Percentiles rank a stretch among this genome's conserved stretches.
Evolutionary conservation across 768 basidiomycete genomes (phyloP).

Genomic region (Mycena capillaripes): DNA sequence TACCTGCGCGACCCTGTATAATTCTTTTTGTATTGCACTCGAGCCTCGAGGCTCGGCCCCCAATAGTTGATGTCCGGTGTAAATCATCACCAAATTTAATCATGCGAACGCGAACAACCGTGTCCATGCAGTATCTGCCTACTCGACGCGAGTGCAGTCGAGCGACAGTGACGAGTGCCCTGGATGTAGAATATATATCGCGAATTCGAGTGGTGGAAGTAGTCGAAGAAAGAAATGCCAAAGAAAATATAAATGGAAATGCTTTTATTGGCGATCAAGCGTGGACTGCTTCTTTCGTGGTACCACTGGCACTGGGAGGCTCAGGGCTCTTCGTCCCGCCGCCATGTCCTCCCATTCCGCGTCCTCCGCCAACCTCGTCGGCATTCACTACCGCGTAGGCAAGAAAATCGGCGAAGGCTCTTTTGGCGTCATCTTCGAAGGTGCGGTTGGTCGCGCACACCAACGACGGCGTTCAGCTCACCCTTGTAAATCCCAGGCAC

Average conservation of each 20-base stretch:
- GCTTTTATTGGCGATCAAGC: neutral
- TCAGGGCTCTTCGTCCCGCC: constrained; percentile 22
- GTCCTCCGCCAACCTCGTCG: constrained; percentile 83
- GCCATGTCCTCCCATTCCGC: constrained; percentile 73
- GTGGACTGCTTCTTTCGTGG: neutral
- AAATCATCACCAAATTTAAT: too few relatives aligned
- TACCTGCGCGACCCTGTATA: too few relatives aligned
- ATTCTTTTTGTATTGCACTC: too few relatives aligned
- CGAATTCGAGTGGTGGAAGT: too few relatives aligned
- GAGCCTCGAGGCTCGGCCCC: too few relatives aligned
- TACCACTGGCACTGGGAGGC: constrained; percentile 17
- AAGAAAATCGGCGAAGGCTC: constrained; percentile 99
- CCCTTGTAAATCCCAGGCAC: constrained; percentile 72
- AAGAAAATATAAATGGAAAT: neutral
- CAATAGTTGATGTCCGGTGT: too few relatives aligned
- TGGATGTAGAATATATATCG: too few relatives aligned
- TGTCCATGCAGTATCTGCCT: too few relatives aligned
- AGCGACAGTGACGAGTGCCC: too few relatives aligned
- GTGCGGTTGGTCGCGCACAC: constrained; percentile 51
- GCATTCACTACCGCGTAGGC: constrained; percentile 97
- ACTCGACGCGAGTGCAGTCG: too few relatives aligned
- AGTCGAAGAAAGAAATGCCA: too few relatives aligned
- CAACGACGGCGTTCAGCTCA: constrained; percentile 20
- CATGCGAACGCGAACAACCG: too few relatives aligned
- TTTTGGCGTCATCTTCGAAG: constrained; percentile 97